phyloP scores from a whole-genome alignment of 2,329 filamentous ascomycete genomes.

The Fusarium sp. region DNA sequence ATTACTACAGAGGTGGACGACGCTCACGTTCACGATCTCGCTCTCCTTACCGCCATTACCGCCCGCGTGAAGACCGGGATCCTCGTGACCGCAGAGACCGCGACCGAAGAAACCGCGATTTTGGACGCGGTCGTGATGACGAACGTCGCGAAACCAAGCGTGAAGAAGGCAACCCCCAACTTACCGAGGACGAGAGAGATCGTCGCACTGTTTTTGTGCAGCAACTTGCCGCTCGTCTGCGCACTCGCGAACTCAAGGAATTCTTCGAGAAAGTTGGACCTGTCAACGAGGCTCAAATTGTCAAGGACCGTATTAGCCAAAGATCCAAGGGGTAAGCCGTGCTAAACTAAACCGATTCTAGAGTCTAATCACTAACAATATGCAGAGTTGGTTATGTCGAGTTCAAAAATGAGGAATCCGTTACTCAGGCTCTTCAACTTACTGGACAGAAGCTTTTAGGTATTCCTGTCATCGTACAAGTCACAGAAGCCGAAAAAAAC shows the following conservation, averaged over 20 bases:
- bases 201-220: conserved; percentile 97
- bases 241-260: conserved; percentile 89
- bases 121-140: conserved; percentile 65
- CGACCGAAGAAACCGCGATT: conserved; percentile 62
- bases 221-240: conserved; percentile 92
- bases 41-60: conserved; percentile 71
- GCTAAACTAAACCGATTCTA: background rate
- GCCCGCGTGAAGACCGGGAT: conserved; percentile 63
- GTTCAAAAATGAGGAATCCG: conserved; percentile 95
- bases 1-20: conserved; percentile 68
- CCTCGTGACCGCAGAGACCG: conserved; percentile 61
- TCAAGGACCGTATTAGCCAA: conserved; percentile 95
- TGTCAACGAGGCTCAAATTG: conserved; percentile 97
- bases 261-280: conserved; percentile 97
- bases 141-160: conserved; percentile 53
- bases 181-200: conserved; percentile 95
- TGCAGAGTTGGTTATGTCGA: conserved; percentile 97
- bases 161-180: conserved; percentile 70
- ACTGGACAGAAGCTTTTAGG: conserved; percentile 98
- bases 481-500: conserved; percentile 99
- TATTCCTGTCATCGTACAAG: conserved; percentile 97
- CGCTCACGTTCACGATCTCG: conserved; percentile 76
- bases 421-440: conserved; percentile 92
- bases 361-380: conserved; percentile 44
- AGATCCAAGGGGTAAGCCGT: conserved; percentile 90